Evolutionary conservation across 2,329 filamentous ascomycete genomes (phyloP).

Genomic region (Colletotrichum cordylinicola): DNA sequence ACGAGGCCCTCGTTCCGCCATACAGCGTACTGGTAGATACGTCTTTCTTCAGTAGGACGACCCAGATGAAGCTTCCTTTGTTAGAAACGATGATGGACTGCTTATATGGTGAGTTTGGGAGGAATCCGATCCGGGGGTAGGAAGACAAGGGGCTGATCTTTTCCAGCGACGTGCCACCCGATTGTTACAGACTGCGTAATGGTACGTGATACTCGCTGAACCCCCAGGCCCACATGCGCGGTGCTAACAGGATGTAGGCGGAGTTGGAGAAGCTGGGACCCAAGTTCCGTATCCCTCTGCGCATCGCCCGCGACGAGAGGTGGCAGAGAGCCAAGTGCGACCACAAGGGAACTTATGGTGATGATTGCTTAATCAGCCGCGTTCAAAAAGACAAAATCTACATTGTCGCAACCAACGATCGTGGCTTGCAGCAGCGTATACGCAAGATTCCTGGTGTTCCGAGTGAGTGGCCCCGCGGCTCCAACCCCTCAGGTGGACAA

Average conservation of each 20-base stretch:
- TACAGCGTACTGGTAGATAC: slow-evolving; percentile 84
- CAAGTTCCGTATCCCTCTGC: slow-evolving; percentile 85
- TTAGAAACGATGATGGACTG: slow-evolving; percentile 92
- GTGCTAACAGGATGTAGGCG: not conserved
- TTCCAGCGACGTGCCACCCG: slow-evolving; percentile 80
- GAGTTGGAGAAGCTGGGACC: slow-evolving; percentile 89
- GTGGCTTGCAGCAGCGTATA: slow-evolving; percentile 81
- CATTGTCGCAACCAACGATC: slow-evolving; percentile 79
- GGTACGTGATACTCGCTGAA: not conserved
- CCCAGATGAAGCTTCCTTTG: slow-evolving; percentile 88
- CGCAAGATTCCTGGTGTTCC: slow-evolving; percentile 60
- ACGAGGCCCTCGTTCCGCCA: slow-evolving; percentile 83
- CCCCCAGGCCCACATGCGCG: not conserved
- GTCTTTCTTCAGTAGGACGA: not conserved
- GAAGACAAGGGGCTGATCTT: not conserved
- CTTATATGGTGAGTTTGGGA: slow-evolving; percentile 60
- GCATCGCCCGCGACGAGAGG: slow-evolving; percentile 87
- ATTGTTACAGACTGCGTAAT: slow-evolving; percentile 74
- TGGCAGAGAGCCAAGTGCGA: slow-evolving; percentile 88
- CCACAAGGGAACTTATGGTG: slow-evolving; percentile 85
- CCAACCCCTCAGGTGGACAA: slow-evolving; percentile 51
- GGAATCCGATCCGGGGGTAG: no score
- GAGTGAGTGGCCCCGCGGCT: not conserved
- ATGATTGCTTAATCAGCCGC: slow-evolving; percentile 84
- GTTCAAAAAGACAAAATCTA: slow-evolving; percentile 69